Evolutionary conservation across 805 yeast genomes (phyloP).

Genomic region (Zygoascus tannicola): DNA sequence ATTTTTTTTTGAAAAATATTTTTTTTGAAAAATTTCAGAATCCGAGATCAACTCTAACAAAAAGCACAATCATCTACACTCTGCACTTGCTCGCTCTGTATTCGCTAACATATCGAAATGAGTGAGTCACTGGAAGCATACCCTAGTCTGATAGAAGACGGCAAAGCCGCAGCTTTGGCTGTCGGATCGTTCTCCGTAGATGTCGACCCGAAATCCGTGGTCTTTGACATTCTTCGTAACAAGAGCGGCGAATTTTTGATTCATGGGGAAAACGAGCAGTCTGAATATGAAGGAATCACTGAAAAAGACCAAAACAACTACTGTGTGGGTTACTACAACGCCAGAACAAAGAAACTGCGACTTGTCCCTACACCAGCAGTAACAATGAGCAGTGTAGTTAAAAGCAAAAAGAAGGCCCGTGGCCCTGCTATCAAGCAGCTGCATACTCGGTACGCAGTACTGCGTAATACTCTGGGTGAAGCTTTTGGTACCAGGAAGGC

Average conservation of each 20-base stretch:
- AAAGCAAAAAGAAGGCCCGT: conserved; percentile 43
- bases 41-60: too few relatives aligned
- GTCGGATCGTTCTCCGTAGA: conserved; percentile 79
- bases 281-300: conserved; percentile 59
- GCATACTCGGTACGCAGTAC: conserved; percentile 40
- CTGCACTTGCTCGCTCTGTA: too few relatives aligned
- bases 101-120: too few relatives aligned
- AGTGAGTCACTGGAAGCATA: not conserved
- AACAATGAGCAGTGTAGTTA: conserved; percentile 54
- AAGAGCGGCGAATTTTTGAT: conserved; percentile 36
- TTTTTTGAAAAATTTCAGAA: too few relatives aligned
- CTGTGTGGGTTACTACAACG: conserved; percentile 71
- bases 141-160: not conserved
- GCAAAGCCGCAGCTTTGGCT: conserved; percentile 23
- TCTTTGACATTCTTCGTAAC: conserved; percentile 35
- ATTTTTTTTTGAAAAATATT: conserved; percentile 4
- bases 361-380: conserved; percentile 56
- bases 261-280: conserved; percentile 68
- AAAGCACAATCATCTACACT: too few relatives aligned
- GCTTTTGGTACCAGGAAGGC: conserved; percentile 97
- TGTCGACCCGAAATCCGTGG: conserved; percentile 45
- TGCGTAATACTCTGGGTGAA: conserved; percentile 83
- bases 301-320: conserved; percentile 35
- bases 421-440: conserved; percentile 60
- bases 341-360: conserved; percentile 52